These are phyloP conservation scores for Urtica urens DNA, from an alignment of 306 rosid genomes.

Conservation along the genomic window DNA sequence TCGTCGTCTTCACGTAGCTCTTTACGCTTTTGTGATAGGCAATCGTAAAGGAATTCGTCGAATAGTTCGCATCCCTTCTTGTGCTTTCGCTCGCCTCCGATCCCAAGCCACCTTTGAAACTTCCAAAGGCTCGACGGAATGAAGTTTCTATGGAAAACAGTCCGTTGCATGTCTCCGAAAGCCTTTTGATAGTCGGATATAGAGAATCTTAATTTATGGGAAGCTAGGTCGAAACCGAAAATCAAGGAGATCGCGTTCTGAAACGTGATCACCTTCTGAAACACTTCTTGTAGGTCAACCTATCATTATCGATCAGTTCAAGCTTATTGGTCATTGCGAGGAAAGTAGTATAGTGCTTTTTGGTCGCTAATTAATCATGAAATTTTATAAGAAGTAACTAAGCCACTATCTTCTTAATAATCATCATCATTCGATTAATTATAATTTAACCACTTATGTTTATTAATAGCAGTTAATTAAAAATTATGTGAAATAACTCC, in stretches of 20 bases:
- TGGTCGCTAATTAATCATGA: too few relatives aligned
- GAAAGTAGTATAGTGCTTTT: too few relatives aligned
- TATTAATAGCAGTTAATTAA: too few relatives aligned
- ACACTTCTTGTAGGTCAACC: slow-evolving; percentile 28
- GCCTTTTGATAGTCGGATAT: slow-evolving; percentile 11
- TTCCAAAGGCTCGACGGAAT: slow-evolving; percentile 28
- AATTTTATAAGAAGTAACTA: too few relatives aligned
- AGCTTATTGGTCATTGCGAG: too few relatives aligned
- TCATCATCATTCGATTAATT: too few relatives aligned
- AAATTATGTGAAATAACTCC: too few relatives aligned
- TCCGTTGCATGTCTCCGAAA: slow-evolving; percentile 10
- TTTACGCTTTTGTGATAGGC: slow-evolving; percentile 17
- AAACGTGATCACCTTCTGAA: slow-evolving; percentile 18
- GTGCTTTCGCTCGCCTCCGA: slow-evolving; percentile 28
- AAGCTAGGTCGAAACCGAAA: slow-evolving; percentile 25
- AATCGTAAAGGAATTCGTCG: slow-evolving; percentile 22
- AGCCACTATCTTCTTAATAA: too few relatives aligned
- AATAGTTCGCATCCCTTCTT: slow-evolving; percentile 15
- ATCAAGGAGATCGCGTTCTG: slow-evolving; percentile 11
- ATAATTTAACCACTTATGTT: too few relatives aligned
- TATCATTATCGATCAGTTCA: too few relatives aligned
- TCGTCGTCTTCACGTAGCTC: neutral
- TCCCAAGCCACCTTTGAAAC: slow-evolving; percentile 24
- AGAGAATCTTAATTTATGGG: slow-evolving; percentile 12
- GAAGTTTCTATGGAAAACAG: slow-evolving; percentile 2